phyloP scores from a whole-genome alignment of 805 yeast genomes.

The Groenewaldozyma salmanticensis region DNA sequence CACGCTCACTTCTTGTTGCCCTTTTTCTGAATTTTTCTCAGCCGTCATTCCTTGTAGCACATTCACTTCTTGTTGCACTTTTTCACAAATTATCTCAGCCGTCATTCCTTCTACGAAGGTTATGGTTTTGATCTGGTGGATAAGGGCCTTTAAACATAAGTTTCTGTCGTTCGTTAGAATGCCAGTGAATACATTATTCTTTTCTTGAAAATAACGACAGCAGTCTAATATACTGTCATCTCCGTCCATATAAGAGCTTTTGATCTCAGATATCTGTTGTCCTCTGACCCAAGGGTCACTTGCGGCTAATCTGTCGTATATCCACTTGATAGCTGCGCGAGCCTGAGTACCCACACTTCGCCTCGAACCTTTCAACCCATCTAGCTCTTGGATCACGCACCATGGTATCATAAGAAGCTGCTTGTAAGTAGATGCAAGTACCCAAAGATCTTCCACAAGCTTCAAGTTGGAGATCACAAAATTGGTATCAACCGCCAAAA shows the following conservation, averaged over 20 bases:
- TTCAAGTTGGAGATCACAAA: conserved; percentile 62
- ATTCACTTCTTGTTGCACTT: conserved; percentile 31
- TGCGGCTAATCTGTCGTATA: conserved; percentile 49
- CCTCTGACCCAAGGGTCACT: conserved; percentile 45
- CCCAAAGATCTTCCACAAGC: conserved; percentile 44
- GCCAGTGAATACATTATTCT: conserved; percentile 32
- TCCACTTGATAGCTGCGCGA: conserved; percentile 71
- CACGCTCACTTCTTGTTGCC: not conserved
- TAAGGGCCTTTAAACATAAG: conserved; percentile 65
- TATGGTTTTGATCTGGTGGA: conserved; percentile 51
- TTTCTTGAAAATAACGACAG: conserved; percentile 50
- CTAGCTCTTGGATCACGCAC: conserved; percentile 68
- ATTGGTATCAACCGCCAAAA: conserved; percentile 71
- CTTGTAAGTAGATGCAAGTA: conserved; percentile 32
- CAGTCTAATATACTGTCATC: conserved; percentile 87
- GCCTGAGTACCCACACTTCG: conserved; percentile 25
- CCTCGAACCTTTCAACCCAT: conserved; percentile 53
- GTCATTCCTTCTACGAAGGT: conserved; percentile 37
- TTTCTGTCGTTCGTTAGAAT: conserved; percentile 78
- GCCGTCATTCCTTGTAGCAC: conserved; percentile 8
- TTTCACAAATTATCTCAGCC: conserved; percentile 37
- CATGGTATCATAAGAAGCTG: conserved; percentile 57
- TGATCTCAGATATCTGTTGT: conserved; percentile 48
- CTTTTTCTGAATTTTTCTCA: not conserved
- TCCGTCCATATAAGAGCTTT: conserved; percentile 38